These are phyloP conservation scores for Lachnellula cervina DNA, from an alignment of 2,329 filamentous ascomycete species.

Conservation along the genomic window DNA sequence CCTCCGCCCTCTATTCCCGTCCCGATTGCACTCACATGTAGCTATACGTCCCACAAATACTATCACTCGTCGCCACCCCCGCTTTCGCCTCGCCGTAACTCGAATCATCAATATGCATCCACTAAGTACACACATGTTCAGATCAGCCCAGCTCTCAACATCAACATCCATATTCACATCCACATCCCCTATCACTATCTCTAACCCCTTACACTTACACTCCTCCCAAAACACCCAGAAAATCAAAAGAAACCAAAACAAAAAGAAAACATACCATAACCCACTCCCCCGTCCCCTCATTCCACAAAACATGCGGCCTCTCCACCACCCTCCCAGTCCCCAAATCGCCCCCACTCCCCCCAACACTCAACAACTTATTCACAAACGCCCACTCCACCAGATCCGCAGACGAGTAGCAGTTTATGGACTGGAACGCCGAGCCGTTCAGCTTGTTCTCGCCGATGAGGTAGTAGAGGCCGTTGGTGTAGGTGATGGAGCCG, in stretches of 20 bases:
- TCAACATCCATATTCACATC: not conserved
- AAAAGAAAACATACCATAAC: constrained; percentile 41
- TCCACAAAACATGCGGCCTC: constrained; percentile 64
- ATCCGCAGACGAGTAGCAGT: constrained; percentile 56
- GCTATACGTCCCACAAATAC: constrained; percentile 56
- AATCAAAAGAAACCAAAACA: not conserved
- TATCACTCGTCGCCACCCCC: constrained; percentile 55
- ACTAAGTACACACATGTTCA: constrained; percentile 29
- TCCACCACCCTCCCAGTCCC: constrained; percentile 60
- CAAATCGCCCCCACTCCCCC: constrained; percentile 48
- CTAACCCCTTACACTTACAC: not conserved
- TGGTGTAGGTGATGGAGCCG: constrained; percentile 55
- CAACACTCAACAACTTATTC: constrained; percentile 50
- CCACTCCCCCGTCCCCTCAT: constrained; percentile 57
- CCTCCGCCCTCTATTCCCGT: too few species aligned
- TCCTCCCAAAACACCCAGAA: not conserved
- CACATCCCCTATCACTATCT: not conserved
- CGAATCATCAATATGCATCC: constrained; percentile 60
- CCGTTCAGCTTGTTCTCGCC: constrained; percentile 67
- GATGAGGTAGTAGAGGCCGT: constrained; percentile 59
- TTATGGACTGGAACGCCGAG: constrained; percentile 56
- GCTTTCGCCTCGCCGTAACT: constrained; percentile 60
- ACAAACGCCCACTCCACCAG: constrained; percentile 61
- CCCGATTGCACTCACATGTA: constrained; percentile 33
- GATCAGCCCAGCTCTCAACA: not conserved